phyloP scores from a whole-genome alignment of 148 eudicot species.

The Talinum fruticosum region DNA sequence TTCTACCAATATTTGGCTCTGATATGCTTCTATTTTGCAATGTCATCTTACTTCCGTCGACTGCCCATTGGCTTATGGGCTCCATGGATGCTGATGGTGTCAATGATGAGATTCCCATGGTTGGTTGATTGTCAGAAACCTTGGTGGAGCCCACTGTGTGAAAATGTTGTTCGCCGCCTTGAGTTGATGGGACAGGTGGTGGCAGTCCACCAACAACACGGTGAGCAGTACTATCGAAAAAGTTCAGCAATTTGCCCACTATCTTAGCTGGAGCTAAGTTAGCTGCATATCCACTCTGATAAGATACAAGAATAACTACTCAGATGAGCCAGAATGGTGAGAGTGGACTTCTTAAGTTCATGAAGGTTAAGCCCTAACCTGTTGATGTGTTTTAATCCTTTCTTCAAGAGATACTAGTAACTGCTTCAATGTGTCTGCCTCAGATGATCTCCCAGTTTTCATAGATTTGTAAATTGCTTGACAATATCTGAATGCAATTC shows the following conservation, averaged over 20 bases:
- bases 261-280: conserved; percentile 82
- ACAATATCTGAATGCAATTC: conserved; percentile 65
- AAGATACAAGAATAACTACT: conserved; percentile 7
- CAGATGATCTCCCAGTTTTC: conserved; percentile 77
- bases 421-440: conserved; percentile 69
- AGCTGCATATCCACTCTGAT: conserved; percentile 87
- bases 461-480: conserved; percentile 72
- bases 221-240: conserved; percentile 85
- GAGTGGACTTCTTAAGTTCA: neutral
- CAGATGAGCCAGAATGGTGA: neutral
- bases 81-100: conserved; percentile 78
- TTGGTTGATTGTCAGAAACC: conserved; percentile 71
- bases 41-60: conserved; percentile 51
- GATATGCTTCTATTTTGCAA: conserved; percentile 79
- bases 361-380: conserved; percentile 38
- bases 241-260: conserved; percentile 73
- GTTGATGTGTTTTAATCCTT: conserved; percentile 83
- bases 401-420: conserved; percentile 78
- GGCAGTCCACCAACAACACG: conserved; percentile 95
- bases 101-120: conserved; percentile 73
- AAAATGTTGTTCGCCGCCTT: conserved; percentile 34
- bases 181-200: conserved; percentile 64
- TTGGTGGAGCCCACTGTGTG: conserved; percentile 51
- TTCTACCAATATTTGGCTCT: conserved; percentile 83
- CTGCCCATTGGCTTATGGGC: conserved; percentile 65